Base-by-base conservation (phyloP, 2,329 filamentous ascomycete species). In the Microsporum canis region DNA sequence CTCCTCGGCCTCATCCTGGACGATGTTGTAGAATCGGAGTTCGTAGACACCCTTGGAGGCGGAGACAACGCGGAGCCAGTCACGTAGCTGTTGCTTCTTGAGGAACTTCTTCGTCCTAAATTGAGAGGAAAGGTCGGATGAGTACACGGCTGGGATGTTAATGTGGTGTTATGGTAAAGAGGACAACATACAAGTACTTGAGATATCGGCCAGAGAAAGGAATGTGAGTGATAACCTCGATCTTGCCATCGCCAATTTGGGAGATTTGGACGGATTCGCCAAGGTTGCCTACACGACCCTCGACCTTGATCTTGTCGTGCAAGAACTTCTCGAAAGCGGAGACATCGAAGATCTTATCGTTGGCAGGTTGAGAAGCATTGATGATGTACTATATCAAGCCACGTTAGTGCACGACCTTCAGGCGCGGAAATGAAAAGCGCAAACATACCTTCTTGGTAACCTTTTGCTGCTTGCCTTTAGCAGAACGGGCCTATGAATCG, bases 11-110 rank as follows among this genome's bases (percentile, higher is more conserved):
- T 91, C 92, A 78, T 99, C 94, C 80, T 95, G 94, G 75, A 96
- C 92, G 76, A 99, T 91, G 85, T 99, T 99, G 91, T 95, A 99
- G 91, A 99, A 99, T 84, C 95, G 91, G 80, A 99, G 88, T 85
- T 96, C 91, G 84, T 99, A 99, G 69, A 96, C 91, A 77, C 94
- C 92, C 83, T 92, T 92, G 78, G 88, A 91, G 77, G 92, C 97
- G 71, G 91, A 95, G 75, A 99, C 94, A 72, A 99, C 92, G 74
- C 94, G 91, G 76, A 99, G 89, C 94, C 94, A 99, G 85, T 99
- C 94, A 82, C 94, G 90, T 78, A 99, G 89, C 86, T 97, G 92
- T 85, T 96, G 90, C 89, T 99, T 99, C 91, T 99, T 99, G 80
- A 99, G 88, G 88, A 96, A 99, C 86, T 99, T 99, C 90, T 99